Base-by-base conservation (phyloP, 2,329 filamentous ascomycete species). In the Sclerotinia sclerotiorum region DNA sequence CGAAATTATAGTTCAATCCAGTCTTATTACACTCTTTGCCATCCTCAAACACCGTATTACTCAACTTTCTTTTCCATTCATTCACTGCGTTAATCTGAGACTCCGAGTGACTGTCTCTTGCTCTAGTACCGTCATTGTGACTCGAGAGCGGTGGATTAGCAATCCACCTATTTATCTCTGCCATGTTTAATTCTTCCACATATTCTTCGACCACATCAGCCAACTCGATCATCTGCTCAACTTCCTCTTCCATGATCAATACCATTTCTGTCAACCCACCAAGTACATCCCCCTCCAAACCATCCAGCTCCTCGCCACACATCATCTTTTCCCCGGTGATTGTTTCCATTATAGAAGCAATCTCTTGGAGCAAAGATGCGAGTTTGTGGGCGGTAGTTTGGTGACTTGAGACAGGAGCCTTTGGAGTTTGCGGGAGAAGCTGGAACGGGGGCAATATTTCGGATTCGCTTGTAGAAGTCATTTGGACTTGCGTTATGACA, bases 241-340 rank as follows among this genome's bases (percentile, higher is more conserved):
- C 65, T 63, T 67, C 65, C n/a, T 67, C 35, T 54, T 67, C 65
- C 57, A 67, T 63, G 10, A 67, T 63, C 5, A 62, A 27, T 13
- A 67, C 65, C 48, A 67, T 42, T 44, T 67, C 65, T 42, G 56
- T 67, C 32, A 67, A 62, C 2, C 51, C 56, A 7, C 65, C 65
- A 13, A 67, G 56, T 21, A 67, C 56, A 42, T 54, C 42, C 5
- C 65, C 46, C 21, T 67, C 65, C 19, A 62, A n/a, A 11, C 56
- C 35, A 32, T 62, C 46, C 1, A 67, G 11, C 32, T 67, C 65
- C 27, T 67, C 65, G 2, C 56, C 56, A 46, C 65, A 67, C 56
- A 67, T 67, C 48, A 67, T 62, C 6, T 62, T 62, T 24, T 62
- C 55, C 2, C 46, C 56, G 21, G 48, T 67, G 54, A 67, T 62